Base-by-base conservation (phyloP, 2,329 filamentous ascomycete species). In the Aureobasidium sp. region DNA sequence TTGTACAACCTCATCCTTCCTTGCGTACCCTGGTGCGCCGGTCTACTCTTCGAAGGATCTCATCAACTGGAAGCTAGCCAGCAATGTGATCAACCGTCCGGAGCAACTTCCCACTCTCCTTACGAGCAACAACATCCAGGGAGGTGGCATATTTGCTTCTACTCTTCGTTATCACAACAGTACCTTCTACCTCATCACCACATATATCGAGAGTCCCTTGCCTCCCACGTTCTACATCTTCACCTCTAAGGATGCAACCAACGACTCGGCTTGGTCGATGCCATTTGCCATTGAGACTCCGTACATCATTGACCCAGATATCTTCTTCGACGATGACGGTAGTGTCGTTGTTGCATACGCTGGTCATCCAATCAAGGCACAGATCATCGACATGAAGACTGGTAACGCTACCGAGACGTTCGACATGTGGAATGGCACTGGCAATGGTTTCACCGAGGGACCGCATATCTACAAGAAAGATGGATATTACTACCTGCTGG, bases 181-280 rank as follows among this genome's bases (percentile, higher is more conserved):
- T 4, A 71, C 65, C 1, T 78, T 75, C 63, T 78, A 77, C 63
- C 70, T 74, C 65, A 69, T 59, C 67, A 73, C 63, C 70, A 62
- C 67, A 72, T 64, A 42, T 63, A 64, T 34, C 54, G 30, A 21
- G 34, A 30, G n/a, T 25, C 48, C 48, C 5, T 8, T 52, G 48
- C 30, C 30, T n/a, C 30, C 63, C 65, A 68, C 36, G 67, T 71
- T 63, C 65, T 77, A 78, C 59, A 76, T 81, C 53, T 80, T 82
- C 70, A 74, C 74, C 42, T 74, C 76, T 0, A 70, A 71, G 1
- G 67, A 81, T 59, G 75, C 76, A 0, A 81, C 73, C 64, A 68
- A 78, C 42, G 67, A 72, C 6, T 49, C 63, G 11, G 70, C 78
- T 0, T 84, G 81, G 81, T 76, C 75, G 0, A 72, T 80, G 58